Conservation (phyloP, 1,139 yeast species). For the Debaryomycetaceae sp. region DNA sequence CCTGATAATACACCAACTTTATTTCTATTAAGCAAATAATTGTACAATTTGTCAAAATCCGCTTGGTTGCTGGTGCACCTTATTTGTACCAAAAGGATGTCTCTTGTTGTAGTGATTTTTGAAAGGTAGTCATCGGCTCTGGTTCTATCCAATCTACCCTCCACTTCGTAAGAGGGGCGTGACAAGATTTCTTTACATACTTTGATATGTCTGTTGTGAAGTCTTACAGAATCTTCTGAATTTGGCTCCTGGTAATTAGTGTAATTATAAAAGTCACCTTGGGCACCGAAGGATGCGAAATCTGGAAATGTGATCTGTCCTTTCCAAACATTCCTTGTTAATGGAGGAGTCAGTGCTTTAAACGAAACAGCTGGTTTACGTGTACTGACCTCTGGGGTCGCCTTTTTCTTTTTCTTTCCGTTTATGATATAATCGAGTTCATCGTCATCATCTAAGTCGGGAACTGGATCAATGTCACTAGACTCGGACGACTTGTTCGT, state of each 20-base stretch:
- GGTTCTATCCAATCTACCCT: conserved; percentile 57
- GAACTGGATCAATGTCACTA: conserved; percentile 17
- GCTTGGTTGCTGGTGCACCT: conserved; percentile 18
- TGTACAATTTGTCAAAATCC: conserved; percentile 47
- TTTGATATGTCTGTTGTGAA: conserved; percentile 25
- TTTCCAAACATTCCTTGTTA: conserved; percentile 40
- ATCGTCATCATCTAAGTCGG: conserved; percentile 27
- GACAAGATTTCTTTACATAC: conserved; percentile 29
- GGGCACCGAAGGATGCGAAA: conserved; percentile 47
- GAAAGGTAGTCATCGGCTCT: conserved; percentile 58
- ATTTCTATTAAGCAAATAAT: conserved; percentile 46
- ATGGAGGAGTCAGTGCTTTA: conserved; percentile 13
- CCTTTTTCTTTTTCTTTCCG: conserved; percentile 5
- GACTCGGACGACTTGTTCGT: conserved; percentile 7
- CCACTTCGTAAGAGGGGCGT: conserved; percentile 42
- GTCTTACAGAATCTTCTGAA: conserved; percentile 17
- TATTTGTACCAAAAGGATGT: conserved; percentile 49
- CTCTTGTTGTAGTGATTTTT: conserved; percentile 47
- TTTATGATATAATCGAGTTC: conserved; percentile 13
- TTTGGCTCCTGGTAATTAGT: conserved; percentile 26
- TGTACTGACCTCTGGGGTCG: neutral
- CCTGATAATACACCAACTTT: conserved; percentile 64
- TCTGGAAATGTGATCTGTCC: conserved; percentile 58
- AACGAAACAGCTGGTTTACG: neutral
- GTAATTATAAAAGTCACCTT: conserved; percentile 42